Base-by-base conservation (phyloP, 2,329 filamentous ascomycete species). In the Fusarium avenaceum region DNA sequence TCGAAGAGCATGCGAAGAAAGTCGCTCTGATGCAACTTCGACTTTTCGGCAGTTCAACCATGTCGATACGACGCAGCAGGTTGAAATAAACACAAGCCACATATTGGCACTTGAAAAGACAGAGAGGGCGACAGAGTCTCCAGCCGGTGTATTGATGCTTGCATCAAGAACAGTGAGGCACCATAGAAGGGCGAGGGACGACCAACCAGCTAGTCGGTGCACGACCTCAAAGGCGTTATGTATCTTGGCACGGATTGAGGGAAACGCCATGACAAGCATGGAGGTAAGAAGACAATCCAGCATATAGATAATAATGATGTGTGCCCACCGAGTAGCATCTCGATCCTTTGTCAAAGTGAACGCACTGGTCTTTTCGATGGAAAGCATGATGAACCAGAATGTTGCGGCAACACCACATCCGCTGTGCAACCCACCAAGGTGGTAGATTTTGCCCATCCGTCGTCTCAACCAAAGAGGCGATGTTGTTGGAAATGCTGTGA, bases 11-110 rank as follows among this genome's bases (percentile, higher is more conserved):
- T 93, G 91, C 6, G 82, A 74, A 0, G 91, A 93, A 7, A 94
- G 85, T 6, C 82, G 78, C 71, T 92, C 88, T 4, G 88, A 81
- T 17, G 83, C 79, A 62, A 93, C 89, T 6, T 80, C 78, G 52
- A 91, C 86, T 65, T 86, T 87, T 39, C 90, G 86, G 19, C 93
- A 85, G 52, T 86, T 83, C 0, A 89, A 74, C 91, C 92, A 94
- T 6, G 92, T 90, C 49, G 89, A 86, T 42, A 89, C 78, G 55
- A 93, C 83, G 59, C 88, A 84, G 22, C 82, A 67, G 3, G 90
- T 92, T 32, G 88, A 86, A 42, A 85, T 72, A 26, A 86, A 67
- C 10, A 94, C 80, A 65, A 90, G 85, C 89, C 90, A 94, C 76
- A 93, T 77, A 3, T 77, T 72, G 4, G 77, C 79, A 6, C 73